Percentiles rank a stretch among this genome's conserved stretches.
Conservation (phyloP, 2,329 filamentous ascomycete species). For the Aotearoamyces nothofagi region DNA sequence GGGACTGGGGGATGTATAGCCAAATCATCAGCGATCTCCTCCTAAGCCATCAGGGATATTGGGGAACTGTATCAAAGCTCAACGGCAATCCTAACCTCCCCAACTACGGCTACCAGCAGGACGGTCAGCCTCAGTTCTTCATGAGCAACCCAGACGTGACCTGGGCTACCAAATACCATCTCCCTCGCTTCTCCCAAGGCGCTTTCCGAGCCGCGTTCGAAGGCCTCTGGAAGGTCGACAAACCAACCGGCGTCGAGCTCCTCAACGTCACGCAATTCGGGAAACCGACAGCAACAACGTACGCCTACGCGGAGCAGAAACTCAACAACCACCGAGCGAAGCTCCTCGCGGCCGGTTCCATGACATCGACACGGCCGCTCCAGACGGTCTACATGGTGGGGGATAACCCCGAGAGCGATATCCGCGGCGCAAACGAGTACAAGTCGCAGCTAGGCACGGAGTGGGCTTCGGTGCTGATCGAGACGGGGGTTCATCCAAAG, state of each 20-base stretch:
- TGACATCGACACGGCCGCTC: slow-evolving; percentile 19
- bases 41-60: slow-evolving; percentile 46
- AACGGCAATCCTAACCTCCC: slow-evolving; percentile 49
- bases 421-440: slow-evolving; percentile 51
- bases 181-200: slow-evolving; percentile 52
- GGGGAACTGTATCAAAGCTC: slow-evolving; percentile 47
- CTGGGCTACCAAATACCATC: slow-evolving; percentile 44
- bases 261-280: slow-evolving; percentile 28
- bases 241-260: slow-evolving; percentile 32
- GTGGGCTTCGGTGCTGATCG: slow-evolving; percentile 53
- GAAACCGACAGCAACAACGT: slow-evolving; percentile 55
- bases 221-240: slow-evolving; percentile 38
- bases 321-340: slow-evolving; percentile 4
- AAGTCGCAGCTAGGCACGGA: slow-evolving; percentile 34
- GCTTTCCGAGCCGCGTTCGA: slow-evolving; percentile 56
- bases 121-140: slow-evolving; percentile 53
- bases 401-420: slow-evolving; percentile 52
- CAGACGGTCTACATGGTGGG: slow-evolving; percentile 62
- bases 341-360: slow-evolving; percentile 9
- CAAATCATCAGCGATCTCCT: slow-evolving; percentile 59
- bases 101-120: slow-evolving; percentile 28
- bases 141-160: slow-evolving; percentile 46
- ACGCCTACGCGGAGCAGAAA: slow-evolving; percentile 48
- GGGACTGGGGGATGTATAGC: slow-evolving; percentile 57
- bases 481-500: slow-evolving; percentile 47